phyloP scores from a whole-genome alignment of 2,329 filamentous ascomycete genomes.

The Trichoderma harzianum region DNA sequence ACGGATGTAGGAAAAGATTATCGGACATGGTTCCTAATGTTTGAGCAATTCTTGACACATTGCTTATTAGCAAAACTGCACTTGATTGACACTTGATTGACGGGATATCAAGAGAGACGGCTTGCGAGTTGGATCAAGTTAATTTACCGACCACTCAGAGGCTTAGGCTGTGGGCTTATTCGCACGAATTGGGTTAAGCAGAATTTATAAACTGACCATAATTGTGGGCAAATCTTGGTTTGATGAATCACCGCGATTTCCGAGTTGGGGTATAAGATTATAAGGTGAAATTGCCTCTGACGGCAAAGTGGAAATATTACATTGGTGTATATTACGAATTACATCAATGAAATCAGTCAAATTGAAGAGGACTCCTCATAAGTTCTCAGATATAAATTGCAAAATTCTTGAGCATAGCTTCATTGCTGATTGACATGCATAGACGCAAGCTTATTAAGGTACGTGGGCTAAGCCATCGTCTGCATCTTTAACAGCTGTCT shows the following conservation, averaged over 20 bases:
- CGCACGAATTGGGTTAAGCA: not conserved
- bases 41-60: not conserved
- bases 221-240: not conserved
- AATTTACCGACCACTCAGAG: not conserved
- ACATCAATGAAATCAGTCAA: not conserved
- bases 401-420: rapidly evolving
- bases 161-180: not conserved
- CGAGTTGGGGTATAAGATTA: not conserved
- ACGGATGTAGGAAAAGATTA: not conserved
- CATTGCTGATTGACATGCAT: no score
- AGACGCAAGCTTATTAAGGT: no score
- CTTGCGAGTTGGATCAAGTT: not conserved
- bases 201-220: not conserved
- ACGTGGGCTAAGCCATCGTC: no score
- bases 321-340: not conserved
- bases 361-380: no score
- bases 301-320: no score
- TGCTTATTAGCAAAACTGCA: not conserved
- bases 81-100: no score
- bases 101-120: no score
- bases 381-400: no score
- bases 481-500: no score
- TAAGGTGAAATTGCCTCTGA: not conserved
- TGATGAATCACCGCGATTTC: not conserved
- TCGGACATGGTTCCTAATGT: not conserved